Conservation (phyloP, 78 protist species). For the Pigoraptor vietnamica region DNA sequence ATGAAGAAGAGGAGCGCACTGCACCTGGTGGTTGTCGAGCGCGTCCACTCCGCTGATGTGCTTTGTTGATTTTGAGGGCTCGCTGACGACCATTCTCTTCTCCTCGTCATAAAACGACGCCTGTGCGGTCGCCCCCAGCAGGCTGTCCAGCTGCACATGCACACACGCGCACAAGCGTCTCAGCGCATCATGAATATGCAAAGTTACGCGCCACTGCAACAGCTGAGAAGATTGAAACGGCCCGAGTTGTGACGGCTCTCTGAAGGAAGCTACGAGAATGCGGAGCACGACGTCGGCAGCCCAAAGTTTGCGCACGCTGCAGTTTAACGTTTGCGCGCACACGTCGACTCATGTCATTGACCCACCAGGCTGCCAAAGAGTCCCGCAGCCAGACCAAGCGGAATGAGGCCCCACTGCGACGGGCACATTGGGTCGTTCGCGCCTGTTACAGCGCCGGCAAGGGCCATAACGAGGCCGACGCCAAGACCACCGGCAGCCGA, state of each 20-base stretch:
- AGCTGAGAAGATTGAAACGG: not conserved
- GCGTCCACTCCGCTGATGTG: not conserved
- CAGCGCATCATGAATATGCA: too few species aligned
- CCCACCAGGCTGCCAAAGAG: not conserved
- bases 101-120: not conserved
- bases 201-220: too few species aligned
- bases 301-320: not conserved
- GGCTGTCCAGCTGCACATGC: not conserved
- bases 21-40: constrained; percentile 4
- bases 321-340: not conserved
- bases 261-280: too few species aligned
- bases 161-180: not conserved
- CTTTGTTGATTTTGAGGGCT: too few species aligned
- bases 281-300: not conserved
- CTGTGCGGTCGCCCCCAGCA: constrained; percentile 16
- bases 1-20: too few species aligned
- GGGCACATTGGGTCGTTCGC: not conserved
- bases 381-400: not conserved
- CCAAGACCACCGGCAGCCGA: not conserved
- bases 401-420: not conserved
- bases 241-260: not conserved
- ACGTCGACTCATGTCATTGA: not conserved
- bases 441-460: not conserved
- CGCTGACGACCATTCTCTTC: not conserved
- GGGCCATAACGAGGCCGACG: not conserved